phyloP scores from a whole-genome alignment of 495 filamentous ascomycete genomes.

The Xylaria intraflava region DNA sequence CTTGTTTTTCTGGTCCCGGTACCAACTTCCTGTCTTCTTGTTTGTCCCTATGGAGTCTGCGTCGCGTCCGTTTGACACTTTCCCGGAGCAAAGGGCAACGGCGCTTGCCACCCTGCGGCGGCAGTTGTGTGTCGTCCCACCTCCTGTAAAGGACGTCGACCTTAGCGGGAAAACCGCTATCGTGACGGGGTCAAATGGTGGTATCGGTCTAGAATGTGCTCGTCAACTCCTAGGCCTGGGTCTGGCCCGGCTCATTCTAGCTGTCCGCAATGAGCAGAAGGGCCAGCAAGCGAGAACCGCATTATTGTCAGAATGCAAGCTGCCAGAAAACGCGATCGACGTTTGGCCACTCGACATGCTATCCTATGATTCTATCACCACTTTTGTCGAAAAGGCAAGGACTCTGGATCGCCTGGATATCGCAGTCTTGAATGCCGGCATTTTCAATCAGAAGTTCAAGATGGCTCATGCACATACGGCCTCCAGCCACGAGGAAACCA shows the following conservation, averaged over 20 bases:
- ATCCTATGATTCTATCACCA: slow-evolving; percentile 30
- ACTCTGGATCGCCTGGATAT: slow-evolving; percentile 34
- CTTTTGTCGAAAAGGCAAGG: slow-evolving; percentile 30
- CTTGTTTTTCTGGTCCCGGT: too few species aligned
- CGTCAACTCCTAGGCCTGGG: slow-evolving; percentile 37
- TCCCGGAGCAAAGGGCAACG: slow-evolving; percentile 2
- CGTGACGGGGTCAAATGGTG: slow-evolving; percentile 47
- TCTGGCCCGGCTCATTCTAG: slow-evolving; percentile 41
- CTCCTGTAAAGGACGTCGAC: slow-evolving; percentile 26
- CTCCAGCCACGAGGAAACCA: slow-evolving; percentile 33
- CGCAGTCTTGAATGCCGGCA: slow-evolving; percentile 41
- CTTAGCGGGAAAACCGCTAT: slow-evolving; percentile 27
- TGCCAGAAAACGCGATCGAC: slow-evolving; percentile 26
- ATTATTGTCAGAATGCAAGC: slow-evolving; percentile 5
- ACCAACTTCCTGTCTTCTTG: too few species aligned
- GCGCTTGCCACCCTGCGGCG: neutral
- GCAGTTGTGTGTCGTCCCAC: slow-evolving; percentile 13
- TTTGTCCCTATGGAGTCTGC: too few species aligned
- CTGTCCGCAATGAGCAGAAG: slow-evolving; percentile 38
- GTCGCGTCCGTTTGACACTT: too few species aligned
- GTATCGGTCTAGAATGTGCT: slow-evolving; percentile 42
- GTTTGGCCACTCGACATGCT: slow-evolving; percentile 45
- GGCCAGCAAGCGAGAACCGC: slow-evolving; percentile 32
- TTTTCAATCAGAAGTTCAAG: slow-evolving; percentile 14
- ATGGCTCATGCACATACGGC: neutral